These are phyloP conservation scores for Verticillium klebahnii DNA, from an alignment of 2,329 filamentous ascomycete genomes.

Conservation along the genomic window DNA sequence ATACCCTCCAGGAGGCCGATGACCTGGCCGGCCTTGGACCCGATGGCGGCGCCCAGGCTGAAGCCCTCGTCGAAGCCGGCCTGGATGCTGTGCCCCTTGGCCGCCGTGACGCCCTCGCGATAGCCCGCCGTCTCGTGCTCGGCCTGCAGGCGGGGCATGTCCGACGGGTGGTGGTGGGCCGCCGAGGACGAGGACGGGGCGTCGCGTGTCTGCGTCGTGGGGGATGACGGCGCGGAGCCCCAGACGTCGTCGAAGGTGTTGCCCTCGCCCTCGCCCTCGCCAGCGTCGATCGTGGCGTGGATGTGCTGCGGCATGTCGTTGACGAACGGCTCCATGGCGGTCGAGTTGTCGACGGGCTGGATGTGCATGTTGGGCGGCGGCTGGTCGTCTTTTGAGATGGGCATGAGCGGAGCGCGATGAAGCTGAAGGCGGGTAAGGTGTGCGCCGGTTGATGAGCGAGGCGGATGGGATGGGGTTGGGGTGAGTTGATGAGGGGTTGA, in stretches of 20 bases:
- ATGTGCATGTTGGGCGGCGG: constrained; percentile 10
- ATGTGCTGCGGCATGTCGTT: constrained; percentile 7
- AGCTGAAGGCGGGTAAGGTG: no score
- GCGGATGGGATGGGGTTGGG: no score
- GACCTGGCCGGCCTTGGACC: constrained; percentile 67
- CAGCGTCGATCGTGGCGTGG: background rate
- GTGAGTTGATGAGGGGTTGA: background rate
- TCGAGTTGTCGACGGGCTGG: constrained; percentile 12
- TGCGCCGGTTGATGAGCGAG: no score
- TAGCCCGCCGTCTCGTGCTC: constrained; percentile 85
- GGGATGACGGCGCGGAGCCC: constrained; percentile 12
- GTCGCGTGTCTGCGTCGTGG: background rate
- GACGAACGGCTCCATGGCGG: constrained; percentile 13
- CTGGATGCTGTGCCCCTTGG: constrained; percentile 75
- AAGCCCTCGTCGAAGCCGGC: constrained; percentile 90
- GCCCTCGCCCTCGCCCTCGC: constrained; percentile 4
- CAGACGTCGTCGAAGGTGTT: constrained; percentile 17
- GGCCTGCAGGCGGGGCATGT: constrained; percentile 68
- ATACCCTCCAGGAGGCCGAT: constrained; percentile 76
- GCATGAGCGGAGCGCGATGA: no score
- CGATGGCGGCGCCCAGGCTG: constrained; percentile 75
- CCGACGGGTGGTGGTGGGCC: constrained; percentile 42
- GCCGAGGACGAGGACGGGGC: background rate
- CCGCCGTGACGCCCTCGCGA: constrained; percentile 74
- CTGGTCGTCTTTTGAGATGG: no score